Base-by-base conservation (phyloP, 2,329 filamentous ascomycete genomes). In the Lasiodiplodia sp. region DNA sequence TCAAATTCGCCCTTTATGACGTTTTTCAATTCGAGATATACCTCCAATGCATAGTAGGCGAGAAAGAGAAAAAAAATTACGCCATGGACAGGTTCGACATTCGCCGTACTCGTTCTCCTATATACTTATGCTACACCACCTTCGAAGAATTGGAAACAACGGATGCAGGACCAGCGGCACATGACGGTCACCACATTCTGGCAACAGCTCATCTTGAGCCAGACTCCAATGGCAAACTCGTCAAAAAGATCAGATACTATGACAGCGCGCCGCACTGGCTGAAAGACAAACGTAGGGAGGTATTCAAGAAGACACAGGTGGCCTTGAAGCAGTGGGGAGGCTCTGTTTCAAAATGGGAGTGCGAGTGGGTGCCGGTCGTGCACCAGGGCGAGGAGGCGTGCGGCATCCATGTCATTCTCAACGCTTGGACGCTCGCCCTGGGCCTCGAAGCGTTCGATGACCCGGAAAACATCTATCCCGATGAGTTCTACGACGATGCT, bases 371-470 rank as follows among this genome's bases (percentile, higher is more conserved):
- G 3, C 18, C 8, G 2, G 55, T 57, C 8, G 0, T n/a, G n/a
- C 0, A 0, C 7, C 55, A 57, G n/a, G 10, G 1, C 6, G 10
- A 1, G 0, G 6, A 3, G 8, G 11, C 64, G 68, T 73, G 73
- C 31, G 72, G 60, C 6, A 70, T 72, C 40, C 69, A 71, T 37
- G 68, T 70, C 7, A 67, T 73, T 1, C 58, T 73, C 1, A 72
- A 70, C 44, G 72, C 72, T 2, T 75, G 73, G 72, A 38, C 68
- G 4, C 40, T 73, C 53, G 63, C 69, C 12, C 58, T 75, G 4
- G 71, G 66, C 16, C 64, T 73, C 16, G 8, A 38, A 10, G 11
- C 53, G 16, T 4, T 3, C 3, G 4, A 12, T 18, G 1, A 23
- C 23, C 23, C 23, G 23, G 2, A 23, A 23, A 23, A 23, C 23